Percentiles rank a stretch among this genome's conserved stretches.
phyloP scores from a whole-genome alignment of 495 filamentous ascomycete genomes.

The Penicillium riverlandense region DNA sequence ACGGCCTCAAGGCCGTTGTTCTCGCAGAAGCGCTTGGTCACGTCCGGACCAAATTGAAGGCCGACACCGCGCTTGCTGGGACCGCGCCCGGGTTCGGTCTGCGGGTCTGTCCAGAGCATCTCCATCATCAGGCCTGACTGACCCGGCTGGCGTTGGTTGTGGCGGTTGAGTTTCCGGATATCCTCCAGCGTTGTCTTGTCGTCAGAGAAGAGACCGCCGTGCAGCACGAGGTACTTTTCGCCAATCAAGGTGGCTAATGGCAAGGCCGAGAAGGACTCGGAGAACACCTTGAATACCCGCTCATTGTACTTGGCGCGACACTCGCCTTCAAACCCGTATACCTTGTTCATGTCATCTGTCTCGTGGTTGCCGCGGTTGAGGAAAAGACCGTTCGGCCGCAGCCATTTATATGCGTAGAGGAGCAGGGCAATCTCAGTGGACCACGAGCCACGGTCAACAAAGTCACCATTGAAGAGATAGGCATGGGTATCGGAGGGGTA shows the following conservation, averaged over 20 bases:
- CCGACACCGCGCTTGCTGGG: constrained; percentile 97
- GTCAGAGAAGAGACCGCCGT: constrained; percentile 96
- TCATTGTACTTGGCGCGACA: constrained; percentile 98
- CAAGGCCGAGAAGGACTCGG: constrained; percentile 93
- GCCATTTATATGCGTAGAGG: constrained; percentile 95
- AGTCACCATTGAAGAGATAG: constrained; percentile 99
- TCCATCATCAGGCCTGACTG: constrained; percentile 99
- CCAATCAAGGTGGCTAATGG: constrained; percentile 91
- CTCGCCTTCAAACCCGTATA: constrained; percentile 97
- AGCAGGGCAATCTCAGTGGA: constrained; percentile 92
- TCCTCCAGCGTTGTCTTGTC: constrained; percentile 90
- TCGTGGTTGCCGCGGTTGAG: constrained; percentile 98
- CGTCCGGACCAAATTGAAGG: constrained; percentile 91
- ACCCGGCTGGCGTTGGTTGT: constrained; percentile 91
- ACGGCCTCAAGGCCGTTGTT: constrained; percentile 89
- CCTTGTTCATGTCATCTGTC: constrained; percentile 99
- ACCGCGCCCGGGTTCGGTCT: constrained; percentile 73
- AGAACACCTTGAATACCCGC: constrained; percentile 93
- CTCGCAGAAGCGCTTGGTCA: constrained; percentile 96
- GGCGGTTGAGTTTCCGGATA: constrained; percentile 84
- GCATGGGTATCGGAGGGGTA: constrained; percentile 73
- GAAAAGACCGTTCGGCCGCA: constrained; percentile 82
- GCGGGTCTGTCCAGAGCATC: constrained; percentile 99
- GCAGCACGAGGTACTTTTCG: constrained; percentile 83
- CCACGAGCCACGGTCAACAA: constrained; percentile 96